Conservation (phyloP, 257 asterid species). For the Solanum commersonii region DNA sequence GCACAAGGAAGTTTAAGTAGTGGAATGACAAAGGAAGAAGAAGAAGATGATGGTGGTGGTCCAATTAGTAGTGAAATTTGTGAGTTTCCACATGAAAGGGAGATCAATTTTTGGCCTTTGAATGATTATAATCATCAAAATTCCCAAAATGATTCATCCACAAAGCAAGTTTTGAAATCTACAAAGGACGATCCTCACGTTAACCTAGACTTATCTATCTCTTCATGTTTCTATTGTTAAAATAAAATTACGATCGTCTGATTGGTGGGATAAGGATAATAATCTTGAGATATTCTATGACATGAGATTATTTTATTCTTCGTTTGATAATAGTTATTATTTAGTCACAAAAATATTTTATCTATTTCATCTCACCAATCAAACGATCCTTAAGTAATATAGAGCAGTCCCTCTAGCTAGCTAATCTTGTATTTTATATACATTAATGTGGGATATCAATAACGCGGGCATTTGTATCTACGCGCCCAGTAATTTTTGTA, state of each 20-base stretch:
- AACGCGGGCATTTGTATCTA: not conserved
- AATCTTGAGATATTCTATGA: not conserved
- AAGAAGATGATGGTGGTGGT: not conserved
- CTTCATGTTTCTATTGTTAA: not conserved
- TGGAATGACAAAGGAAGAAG: slow-evolving; percentile 6
- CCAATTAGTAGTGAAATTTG: not conserved
- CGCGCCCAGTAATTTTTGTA: not conserved
- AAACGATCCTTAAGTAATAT: not conserved
- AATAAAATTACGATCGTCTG: not conserved
- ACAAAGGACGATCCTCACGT: not conserved
- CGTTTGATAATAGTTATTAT: not conserved
- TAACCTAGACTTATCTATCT: not conserved
- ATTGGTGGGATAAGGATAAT: not conserved
- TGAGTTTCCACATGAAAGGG: not conserved
- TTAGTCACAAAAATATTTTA: too few species aligned
- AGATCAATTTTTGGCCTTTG: not conserved
- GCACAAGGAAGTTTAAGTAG: not conserved
- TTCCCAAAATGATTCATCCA: not conserved
- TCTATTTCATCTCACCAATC: not conserved
- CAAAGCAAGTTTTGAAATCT: not conserved
- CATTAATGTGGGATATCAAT: not conserved
- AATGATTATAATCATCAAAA: not conserved
- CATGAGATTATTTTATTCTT: not conserved
- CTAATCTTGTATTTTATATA: not conserved
- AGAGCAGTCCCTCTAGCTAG: not conserved